Conservation (phyloP, 495 filamentous ascomycete species). For the Lichina pygmaea region DNA sequence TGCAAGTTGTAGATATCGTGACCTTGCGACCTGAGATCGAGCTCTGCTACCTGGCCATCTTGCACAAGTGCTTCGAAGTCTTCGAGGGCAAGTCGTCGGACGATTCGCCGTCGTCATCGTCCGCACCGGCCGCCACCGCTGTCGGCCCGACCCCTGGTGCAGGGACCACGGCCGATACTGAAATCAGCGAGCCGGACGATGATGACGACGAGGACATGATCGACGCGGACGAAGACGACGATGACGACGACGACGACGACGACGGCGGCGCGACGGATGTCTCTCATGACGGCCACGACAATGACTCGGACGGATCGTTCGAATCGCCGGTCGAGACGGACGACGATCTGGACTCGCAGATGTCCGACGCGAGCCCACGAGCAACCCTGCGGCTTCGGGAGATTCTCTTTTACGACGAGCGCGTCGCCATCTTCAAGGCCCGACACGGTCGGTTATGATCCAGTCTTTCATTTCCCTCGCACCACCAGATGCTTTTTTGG, state of each 20-base stretch:
- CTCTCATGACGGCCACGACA: conserved; percentile 12
- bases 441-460: conserved; percentile 41
- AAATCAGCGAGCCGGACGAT: conserved; percentile 9
- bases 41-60: conserved; percentile 61
- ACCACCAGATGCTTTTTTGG: not conserved
- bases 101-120: conserved; percentile 8
- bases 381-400: conserved; percentile 43
- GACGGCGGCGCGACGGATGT: conserved; percentile 21
- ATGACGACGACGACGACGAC: conserved; percentile 15
- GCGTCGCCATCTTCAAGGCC: conserved; percentile 60
- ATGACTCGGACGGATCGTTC: conserved; percentile 18
- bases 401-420: conserved; percentile 77
- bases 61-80: conserved; percentile 69
- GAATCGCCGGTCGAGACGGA: conserved; percentile 14
- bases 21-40: conserved; percentile 65
- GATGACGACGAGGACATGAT: conserved; percentile 12
- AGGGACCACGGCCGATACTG: conserved; percentile 8
- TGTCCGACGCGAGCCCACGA: conserved; percentile 18
- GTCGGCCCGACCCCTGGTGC: conserved; percentile 2
- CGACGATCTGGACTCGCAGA: conserved; percentile 19
- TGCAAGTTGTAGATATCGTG: conserved; percentile 66
- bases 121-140: not conserved
- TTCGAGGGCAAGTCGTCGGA: conserved; percentile 34
- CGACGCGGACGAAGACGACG: conserved; percentile 18
- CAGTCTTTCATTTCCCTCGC: not conserved